Evolutionary conservation across 2,329 filamentous ascomycete species (phyloP).

Genomic region (Colletotrichum echinochloae): DNA sequence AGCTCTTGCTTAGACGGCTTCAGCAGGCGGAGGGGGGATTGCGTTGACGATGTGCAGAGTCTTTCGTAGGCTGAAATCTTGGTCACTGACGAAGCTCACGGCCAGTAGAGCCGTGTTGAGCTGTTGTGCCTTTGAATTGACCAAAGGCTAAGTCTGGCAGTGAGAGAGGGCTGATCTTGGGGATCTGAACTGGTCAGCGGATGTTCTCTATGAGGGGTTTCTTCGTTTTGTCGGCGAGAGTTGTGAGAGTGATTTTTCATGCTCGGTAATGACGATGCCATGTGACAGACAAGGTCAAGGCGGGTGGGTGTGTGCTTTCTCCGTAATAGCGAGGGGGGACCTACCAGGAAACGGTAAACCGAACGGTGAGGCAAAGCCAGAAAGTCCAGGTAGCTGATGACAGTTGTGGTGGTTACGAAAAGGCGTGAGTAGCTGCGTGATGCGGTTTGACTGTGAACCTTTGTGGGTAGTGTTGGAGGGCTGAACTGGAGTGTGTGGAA

Average conservation of each 20-base stretch:
- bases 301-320: conserved; percentile 1
- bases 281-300: conserved; percentile 31
- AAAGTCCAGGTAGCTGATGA: conserved; percentile 32
- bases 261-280: conserved; percentile 32
- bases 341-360: conserved; percentile 21
- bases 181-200: conserved; percentile 39
- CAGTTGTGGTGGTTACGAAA: conserved; percentile 24
- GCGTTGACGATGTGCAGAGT: conserved; percentile 76
- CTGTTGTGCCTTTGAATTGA: conserved; percentile 71
- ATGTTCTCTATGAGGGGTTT: conserved; percentile 17
- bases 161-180: conserved; percentile 36
- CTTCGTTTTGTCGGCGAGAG: background rate
- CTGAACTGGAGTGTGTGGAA: conserved; percentile 21
- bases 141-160: conserved; percentile 67
- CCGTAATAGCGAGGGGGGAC: conserved; percentile 20
- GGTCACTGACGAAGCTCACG: conserved; percentile 72
- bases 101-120: conserved; percentile 72
- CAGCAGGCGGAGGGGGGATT: conserved; percentile 66
- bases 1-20: conserved; percentile 60
- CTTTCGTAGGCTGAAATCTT: conserved; percentile 77
- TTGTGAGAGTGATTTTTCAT: conserved; percentile 22
- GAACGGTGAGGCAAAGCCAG: conserved; percentile 26
- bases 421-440: conserved; percentile 15
- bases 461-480: conserved; percentile 18
- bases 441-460: conserved; percentile 37